A percentile compares a stretch with the other conserved stretches of the same genome.
Evolutionary conservation across 2,329 filamentous ascomycete genomes (phyloP).

Genomic region (Apiospora aurea): DNA sequence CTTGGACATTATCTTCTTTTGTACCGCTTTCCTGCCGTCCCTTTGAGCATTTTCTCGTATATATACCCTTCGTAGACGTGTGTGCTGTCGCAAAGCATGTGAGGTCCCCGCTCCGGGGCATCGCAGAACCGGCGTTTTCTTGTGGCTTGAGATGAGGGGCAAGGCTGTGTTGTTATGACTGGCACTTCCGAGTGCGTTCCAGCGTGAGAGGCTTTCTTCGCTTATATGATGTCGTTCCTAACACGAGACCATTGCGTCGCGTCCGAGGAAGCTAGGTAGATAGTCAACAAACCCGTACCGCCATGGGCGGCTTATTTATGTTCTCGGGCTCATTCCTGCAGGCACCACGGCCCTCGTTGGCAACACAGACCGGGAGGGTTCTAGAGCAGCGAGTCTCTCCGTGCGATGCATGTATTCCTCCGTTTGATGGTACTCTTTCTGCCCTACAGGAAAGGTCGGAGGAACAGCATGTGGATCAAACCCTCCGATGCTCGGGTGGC

Average conservation of each 20-base stretch:
- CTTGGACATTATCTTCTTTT: conserved; percentile 10
- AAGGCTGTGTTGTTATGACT: not conserved
- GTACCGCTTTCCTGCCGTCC: not conserved
- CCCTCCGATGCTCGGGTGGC: not conserved
- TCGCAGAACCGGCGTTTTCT: conserved; percentile 8
- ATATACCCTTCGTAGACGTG: conserved; percentile 22
- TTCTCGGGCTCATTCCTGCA: not conserved
- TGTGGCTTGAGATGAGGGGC: conserved; percentile 4
- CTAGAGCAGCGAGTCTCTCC: not conserved
- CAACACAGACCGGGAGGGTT: not conserved
- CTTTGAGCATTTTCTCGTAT: conserved; percentile 17
- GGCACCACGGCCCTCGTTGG: no score
- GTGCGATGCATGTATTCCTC: not conserved
- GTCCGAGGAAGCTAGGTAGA: not conserved
- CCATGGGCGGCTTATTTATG: not conserved
- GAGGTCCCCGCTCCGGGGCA: not conserved
- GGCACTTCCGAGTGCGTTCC: not conserved
- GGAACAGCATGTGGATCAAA: not conserved
- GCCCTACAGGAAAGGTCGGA: not conserved
- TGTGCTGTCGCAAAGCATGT: conserved; percentile 18
- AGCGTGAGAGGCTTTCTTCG: not conserved
- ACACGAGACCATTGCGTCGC: not conserved
- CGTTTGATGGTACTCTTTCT: not conserved
- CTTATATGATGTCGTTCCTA: not conserved
- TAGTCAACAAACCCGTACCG: not conserved